Evolutionary conservation across 1,139 yeast species (phyloP).

Genomic region (Kodamaea derodonti): DNA sequence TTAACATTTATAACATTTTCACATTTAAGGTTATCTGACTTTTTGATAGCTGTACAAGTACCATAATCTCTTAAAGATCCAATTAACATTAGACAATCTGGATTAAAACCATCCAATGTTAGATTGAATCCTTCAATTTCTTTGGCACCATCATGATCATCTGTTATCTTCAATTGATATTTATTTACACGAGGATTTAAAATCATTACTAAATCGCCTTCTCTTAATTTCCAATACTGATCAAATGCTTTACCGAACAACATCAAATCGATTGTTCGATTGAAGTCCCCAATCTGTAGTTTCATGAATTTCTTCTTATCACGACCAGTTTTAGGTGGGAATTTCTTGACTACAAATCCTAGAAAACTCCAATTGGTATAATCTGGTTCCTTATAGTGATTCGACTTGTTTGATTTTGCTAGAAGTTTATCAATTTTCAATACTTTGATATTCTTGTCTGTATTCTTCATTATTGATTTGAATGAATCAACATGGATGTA

Average conservation of each 20-base stretch:
- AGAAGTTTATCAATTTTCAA: conserved; percentile 54
- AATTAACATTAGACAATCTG: conserved; percentile 59
- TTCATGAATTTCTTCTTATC: conserved; percentile 52
- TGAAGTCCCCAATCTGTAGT: conserved; percentile 66
- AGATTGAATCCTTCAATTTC: conserved; percentile 51
- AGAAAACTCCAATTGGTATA: conserved; percentile 72
- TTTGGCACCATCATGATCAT: conserved; percentile 3
- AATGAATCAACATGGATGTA: conserved; percentile 39
- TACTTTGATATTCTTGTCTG: conserved; percentile 33
- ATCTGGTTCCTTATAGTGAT: conserved; percentile 63
- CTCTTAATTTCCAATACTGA: conserved; percentile 64
- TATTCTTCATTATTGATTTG: conserved; percentile 32
- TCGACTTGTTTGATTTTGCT: conserved; percentile 60
- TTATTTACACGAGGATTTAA: conserved; percentile 63
- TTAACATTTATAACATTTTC: conserved; percentile 53
- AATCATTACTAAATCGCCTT: conserved; percentile 72
- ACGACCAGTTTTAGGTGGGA: conserved; percentile 45
- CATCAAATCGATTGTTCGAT: conserved; percentile 50
- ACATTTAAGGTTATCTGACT: conserved; percentile 49
- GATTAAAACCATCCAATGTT: conserved; percentile 45
- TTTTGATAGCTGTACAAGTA: conserved; percentile 51
- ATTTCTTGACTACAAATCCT: conserved; percentile 63
- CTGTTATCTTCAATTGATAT: conserved; percentile 10
- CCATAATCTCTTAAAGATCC: conserved; percentile 74
- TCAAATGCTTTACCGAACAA: conserved; percentile 67